These are phyloP conservation scores for Colletotrichum melonis DNA, from an alignment of 2,329 filamentous ascomycete species.

Conservation along the genomic window DNA sequence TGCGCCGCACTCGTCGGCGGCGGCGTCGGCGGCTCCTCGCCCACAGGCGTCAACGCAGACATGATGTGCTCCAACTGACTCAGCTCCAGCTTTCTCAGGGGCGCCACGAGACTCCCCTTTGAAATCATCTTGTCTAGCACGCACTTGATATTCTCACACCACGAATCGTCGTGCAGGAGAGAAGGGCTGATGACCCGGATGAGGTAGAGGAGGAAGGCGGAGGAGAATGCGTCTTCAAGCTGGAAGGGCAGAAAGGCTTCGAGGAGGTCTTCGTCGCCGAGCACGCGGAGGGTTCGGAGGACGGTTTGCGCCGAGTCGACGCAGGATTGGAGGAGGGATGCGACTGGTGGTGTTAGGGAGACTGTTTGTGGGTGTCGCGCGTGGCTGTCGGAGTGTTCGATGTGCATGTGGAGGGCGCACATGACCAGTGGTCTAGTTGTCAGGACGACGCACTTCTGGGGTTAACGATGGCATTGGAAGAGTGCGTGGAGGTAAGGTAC, in stretches of 20 bases:
- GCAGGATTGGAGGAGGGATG: conserved; percentile 32
- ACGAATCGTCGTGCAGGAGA: conserved; percentile 47
- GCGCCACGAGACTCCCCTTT: conserved; percentile 51
- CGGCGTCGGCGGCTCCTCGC: conserved; percentile 34
- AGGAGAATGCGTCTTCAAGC: conserved; percentile 54
- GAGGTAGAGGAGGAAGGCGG: conserved; percentile 51
- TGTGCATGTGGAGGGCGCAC: conserved; percentile 43
- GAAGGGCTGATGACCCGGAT: conserved; percentile 46
- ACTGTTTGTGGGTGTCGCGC: conserved; percentile 18
- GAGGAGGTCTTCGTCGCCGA: conserved; percentile 42
- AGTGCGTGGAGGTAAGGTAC: not conserved
- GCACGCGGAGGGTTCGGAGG: conserved; percentile 32
- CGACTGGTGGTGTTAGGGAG: conserved; percentile 25
- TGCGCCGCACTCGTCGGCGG: conserved; percentile 25
- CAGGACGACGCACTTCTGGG: conserved; percentile 27
- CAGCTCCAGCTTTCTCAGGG: conserved; percentile 49
- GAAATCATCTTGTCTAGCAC: conserved; percentile 51
- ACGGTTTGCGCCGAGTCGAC: conserved; percentile 36
- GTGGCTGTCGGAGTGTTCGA: conserved; percentile 30
- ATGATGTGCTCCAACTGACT: conserved; percentile 50
- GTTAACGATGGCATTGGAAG: not conserved
- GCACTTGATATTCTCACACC: conserved; percentile 49
- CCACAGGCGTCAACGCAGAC: conserved; percentile 46
- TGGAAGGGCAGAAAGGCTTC: conserved; percentile 54
- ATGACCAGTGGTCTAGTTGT: conserved; percentile 34